These are phyloP conservation scores for Aspergillus quadricinctus DNA, from an alignment of 2,329 filamentous ascomycete genomes.

Conservation along the genomic window DNA sequence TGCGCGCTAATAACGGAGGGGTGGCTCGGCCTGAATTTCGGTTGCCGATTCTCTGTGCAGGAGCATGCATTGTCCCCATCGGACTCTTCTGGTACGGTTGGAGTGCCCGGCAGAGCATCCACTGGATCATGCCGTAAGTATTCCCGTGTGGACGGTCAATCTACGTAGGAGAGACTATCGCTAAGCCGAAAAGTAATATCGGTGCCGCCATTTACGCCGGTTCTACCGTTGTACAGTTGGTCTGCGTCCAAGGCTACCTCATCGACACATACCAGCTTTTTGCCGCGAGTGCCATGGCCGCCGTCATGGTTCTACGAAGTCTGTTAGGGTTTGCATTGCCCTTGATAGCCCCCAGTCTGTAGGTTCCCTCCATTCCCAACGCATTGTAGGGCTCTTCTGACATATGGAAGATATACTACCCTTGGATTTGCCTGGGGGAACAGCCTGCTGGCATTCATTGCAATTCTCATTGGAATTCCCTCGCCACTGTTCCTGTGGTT, in stretches of 20 bases:
- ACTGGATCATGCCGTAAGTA: conserved; percentile 48
- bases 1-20: conserved; percentile 42
- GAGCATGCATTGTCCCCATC: conserved; percentile 47
- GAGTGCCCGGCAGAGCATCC: conserved; percentile 45
- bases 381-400: neutral
- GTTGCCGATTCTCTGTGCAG: conserved; percentile 54
- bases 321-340: conserved; percentile 3
- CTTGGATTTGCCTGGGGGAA: conserved; percentile 32
- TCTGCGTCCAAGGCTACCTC: conserved; percentile 41
- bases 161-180: neutral
- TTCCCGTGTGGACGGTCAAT: neutral
- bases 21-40: conserved; percentile 54
- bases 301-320: conserved; percentile 24
- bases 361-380: neutral
- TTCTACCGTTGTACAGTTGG: conserved; percentile 40
- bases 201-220: conserved; percentile 47
- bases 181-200: conserved; percentile 35
- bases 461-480: conserved; percentile 34
- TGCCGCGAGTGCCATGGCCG: conserved; percentile 34
- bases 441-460: conserved; percentile 32
- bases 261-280: conserved; percentile 35
- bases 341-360: conserved; percentile 5
- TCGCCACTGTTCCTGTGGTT: conserved; percentile 46
- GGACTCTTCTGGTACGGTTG: conserved; percentile 57
- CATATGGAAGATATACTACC: neutral